Evolutionary conservation across 495 filamentous ascomycete genomes (phyloP).

Genomic region (Schizothecium vesticola): DNA sequence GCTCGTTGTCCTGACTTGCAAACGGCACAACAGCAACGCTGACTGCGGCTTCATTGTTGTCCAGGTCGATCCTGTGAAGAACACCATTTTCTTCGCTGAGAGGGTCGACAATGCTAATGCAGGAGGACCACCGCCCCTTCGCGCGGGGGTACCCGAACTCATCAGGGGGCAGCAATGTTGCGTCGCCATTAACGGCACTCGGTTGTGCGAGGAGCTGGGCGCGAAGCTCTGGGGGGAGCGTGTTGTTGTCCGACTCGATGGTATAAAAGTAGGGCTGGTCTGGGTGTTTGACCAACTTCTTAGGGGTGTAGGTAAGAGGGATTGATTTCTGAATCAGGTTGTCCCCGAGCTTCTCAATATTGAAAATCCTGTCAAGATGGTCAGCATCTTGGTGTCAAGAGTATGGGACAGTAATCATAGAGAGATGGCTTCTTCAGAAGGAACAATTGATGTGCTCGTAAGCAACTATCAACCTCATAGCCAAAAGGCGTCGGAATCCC

Average conservation of each 20-base stretch:
- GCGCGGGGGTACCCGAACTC: constrained; percentile 88
- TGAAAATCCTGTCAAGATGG: constrained; percentile 65
- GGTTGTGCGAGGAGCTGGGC: constrained; percentile 61
- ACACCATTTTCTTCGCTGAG: constrained; percentile 60
- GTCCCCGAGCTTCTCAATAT: constrained; percentile 77
- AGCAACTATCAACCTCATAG: constrained; percentile 39
- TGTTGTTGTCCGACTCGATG: constrained; percentile 88
- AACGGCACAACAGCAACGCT: constrained; percentile 81
- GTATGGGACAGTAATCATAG: background rate
- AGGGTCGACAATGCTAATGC: constrained; percentile 86
- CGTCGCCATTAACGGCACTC: constrained; percentile 64
- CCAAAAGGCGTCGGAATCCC: constrained; percentile 42
- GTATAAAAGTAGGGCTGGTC: constrained; percentile 87
- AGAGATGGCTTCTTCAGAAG: constrained; percentile 36
- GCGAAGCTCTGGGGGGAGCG: constrained; percentile 69
- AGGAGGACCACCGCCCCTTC: constrained; percentile 87
- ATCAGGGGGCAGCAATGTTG: constrained; percentile 61
- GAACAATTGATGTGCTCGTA: constrained; percentile 49
- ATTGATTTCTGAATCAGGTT: constrained; percentile 86
- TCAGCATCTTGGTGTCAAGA: constrained; percentile 18
- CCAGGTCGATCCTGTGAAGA: constrained; percentile 70
- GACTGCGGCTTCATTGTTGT: constrained; percentile 86
- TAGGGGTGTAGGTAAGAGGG: constrained; percentile 83
- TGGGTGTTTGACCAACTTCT: constrained; percentile 79
- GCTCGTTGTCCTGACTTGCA: constrained; percentile 79